A percentile compares a stretch with the other conserved stretches of the same genome.
Evolutionary conservation across 257 asterid species (phyloP).

Genomic region (Lycium barbarum): DNA sequence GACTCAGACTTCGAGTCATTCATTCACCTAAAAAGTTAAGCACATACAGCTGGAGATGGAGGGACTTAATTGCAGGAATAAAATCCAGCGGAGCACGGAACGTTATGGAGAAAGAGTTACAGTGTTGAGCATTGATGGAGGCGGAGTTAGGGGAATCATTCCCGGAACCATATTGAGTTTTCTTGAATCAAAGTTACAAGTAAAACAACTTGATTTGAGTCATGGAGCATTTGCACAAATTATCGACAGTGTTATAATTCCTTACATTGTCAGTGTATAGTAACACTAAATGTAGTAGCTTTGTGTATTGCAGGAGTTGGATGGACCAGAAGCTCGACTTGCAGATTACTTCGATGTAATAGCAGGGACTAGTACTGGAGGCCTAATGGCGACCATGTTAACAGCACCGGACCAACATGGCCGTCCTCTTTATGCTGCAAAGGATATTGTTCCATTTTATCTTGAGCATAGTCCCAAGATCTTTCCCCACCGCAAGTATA

Average conservation of each 20-base stretch:
- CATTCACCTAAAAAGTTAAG: not conserved
- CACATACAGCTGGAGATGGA: not conserved
- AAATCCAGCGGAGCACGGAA: not conserved
- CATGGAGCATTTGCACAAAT: too few species aligned
- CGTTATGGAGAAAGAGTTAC: conserved; percentile 46
- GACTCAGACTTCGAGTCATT: not conserved
- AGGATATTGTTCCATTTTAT: conserved; percentile 56
- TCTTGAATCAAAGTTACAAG: conserved; percentile 60
- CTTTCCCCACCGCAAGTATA: conserved; percentile 38
- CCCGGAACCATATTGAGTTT: conserved; percentile 49
- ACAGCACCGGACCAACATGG: conserved; percentile 54
- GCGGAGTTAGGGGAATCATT: conserved; percentile 64
- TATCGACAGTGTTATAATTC: too few species aligned
- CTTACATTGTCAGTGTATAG: not conserved
- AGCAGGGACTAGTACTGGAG: conserved; percentile 76
- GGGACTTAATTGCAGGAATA: not conserved
- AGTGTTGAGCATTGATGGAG: conserved; percentile 62
- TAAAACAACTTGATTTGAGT: not conserved
- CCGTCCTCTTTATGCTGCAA: conserved; percentile 60
- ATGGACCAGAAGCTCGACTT: conserved; percentile 60
- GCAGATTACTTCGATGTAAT: conserved; percentile 70
- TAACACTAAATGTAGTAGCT: not conserved
- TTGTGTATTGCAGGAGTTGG: conserved; percentile 39
- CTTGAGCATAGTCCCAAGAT: conserved; percentile 47
- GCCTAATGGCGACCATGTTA: conserved; percentile 61